phyloP scores from a whole-genome alignment of 2,329 filamentous ascomycete species.

The Scopulariopsis brevicaulis region DNA sequence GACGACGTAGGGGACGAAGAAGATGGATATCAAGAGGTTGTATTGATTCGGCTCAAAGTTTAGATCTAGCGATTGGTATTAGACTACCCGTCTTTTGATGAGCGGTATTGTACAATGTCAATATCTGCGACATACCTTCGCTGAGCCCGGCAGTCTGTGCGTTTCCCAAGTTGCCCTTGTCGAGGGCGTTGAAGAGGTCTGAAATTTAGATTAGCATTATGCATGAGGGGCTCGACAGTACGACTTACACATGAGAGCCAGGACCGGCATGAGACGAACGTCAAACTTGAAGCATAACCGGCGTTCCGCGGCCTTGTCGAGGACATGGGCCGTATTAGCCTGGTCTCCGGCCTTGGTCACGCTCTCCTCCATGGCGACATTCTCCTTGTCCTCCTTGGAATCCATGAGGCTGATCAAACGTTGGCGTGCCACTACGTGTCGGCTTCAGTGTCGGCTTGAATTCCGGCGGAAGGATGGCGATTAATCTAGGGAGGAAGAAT shows the following conservation, averaged over 20 bases:
- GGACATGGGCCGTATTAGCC: constrained; percentile 9
- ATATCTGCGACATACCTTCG: background rate
- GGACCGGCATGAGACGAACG: constrained; percentile 37
- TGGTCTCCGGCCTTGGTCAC: background rate
- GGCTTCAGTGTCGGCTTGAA: background rate
- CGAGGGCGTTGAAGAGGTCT: constrained; percentile 34
- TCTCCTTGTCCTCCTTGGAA: background rate
- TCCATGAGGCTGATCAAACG: background rate
- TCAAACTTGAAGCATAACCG: constrained; percentile 43
- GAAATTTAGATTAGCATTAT: background rate
- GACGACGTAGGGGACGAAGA: constrained; percentile 66
- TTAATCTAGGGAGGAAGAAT: background rate
- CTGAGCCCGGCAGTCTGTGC: constrained; percentile 40
- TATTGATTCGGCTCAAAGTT: constrained; percentile 52
- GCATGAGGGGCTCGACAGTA: background rate
- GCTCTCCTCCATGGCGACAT: background rate
- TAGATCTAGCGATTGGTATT: constrained; percentile 17
- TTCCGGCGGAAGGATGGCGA: background rate
- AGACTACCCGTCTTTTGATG: background rate
- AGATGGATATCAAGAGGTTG: constrained; percentile 60
- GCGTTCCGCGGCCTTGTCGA: constrained; percentile 32
- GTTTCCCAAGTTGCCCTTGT: constrained; percentile 33
- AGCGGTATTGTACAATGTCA: background rate
- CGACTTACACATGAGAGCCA: constrained; percentile 35
- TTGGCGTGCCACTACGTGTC: background rate